A percentile compares a stretch with the other conserved stretches of the same genome.
These are phyloP conservation scores for Diaporthe citriasiana DNA, from an alignment of 2,329 filamentous ascomycete genomes.

Conservation along the genomic window DNA sequence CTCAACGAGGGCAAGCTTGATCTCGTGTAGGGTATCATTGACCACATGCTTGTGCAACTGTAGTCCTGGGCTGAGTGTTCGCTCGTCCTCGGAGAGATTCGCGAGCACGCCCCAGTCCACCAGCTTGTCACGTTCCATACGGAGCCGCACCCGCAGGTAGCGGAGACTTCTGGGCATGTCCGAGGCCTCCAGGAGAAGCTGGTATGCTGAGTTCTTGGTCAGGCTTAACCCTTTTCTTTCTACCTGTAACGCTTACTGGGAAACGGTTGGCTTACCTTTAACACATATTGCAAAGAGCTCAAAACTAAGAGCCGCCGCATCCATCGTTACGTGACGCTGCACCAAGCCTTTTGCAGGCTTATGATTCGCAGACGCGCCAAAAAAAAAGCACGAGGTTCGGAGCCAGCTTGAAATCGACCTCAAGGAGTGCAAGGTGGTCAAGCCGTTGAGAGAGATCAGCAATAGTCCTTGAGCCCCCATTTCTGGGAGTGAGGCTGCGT, in stretches of 20 bases:
- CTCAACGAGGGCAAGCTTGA: slow-evolving; percentile 25
- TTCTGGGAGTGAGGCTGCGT: background rate
- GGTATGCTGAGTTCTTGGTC: slow-evolving; percentile 3
- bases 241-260: background rate
- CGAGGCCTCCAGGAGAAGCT: slow-evolving; percentile 35
- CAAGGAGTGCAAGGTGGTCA: background rate
- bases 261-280: slow-evolving; percentile 15
- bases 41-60: slow-evolving; percentile 31
- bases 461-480: background rate
- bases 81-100: slow-evolving; percentile 33
- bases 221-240: background rate
- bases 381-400: background rate
- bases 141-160: slow-evolving; percentile 28
- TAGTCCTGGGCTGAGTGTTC: slow-evolving; percentile 28
- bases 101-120: slow-evolving; percentile 37
- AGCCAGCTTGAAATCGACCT: background rate
- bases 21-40: slow-evolving; percentile 33
- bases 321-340: slow-evolving; percentile 1
- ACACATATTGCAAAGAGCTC: slow-evolving; percentile 39
- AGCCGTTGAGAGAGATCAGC: background rate
- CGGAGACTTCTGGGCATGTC: slow-evolving; percentile 27
- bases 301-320: slow-evolving; percentile 27
- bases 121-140: slow-evolving; percentile 34
- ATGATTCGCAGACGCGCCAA: background rate
- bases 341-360: background rate